Evolutionary conservation across 2,329 filamentous ascomycete species (phyloP).

Genomic region (Canariomyces notabilis): DNA sequence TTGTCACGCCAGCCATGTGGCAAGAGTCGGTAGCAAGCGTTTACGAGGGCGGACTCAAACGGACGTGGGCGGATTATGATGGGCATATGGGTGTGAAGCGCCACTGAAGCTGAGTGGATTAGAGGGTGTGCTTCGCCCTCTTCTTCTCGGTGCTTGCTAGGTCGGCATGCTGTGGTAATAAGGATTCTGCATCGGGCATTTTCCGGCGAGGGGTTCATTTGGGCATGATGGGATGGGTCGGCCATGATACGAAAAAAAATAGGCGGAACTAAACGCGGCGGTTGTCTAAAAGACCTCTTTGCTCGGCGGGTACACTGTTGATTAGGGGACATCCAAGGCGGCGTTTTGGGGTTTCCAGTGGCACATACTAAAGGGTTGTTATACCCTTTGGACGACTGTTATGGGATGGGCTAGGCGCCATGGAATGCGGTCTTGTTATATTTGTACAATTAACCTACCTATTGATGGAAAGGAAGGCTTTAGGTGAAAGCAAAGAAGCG

Average conservation of each 20-base stretch:
- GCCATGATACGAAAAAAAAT: neutral
- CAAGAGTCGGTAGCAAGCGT: constrained; percentile 66
- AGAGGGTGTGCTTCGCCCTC: neutral
- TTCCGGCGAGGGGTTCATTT: neutral
- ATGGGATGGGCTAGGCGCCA: too few species aligned
- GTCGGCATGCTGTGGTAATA: neutral
- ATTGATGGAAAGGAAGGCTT: too few species aligned
- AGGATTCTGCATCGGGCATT: neutral
- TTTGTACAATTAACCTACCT: neutral
- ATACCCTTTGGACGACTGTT: neutral
- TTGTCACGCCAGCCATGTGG: constrained; percentile 69
- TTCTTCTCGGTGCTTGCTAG: neutral
- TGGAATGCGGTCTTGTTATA: neutral
- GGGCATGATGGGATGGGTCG: neutral
- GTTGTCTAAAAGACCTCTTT: neutral
- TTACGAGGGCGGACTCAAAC: constrained; percentile 60
- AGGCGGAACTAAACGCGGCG: neutral
- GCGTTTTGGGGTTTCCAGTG: neutral
- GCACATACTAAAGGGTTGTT: neutral
- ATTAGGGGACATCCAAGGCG: constrained; percentile 1
- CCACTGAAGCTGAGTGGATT: constrained; percentile 10
- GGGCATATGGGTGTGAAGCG: constrained; percentile 27
- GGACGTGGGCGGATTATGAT: constrained; percentile 57
- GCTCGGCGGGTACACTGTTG: neutral
- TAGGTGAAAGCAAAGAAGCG: too few species aligned